These are phyloP conservation scores for Eucalyptus sp. DNA, from an alignment of 345 rosid genomes.

Conservation along the genomic window DNA sequence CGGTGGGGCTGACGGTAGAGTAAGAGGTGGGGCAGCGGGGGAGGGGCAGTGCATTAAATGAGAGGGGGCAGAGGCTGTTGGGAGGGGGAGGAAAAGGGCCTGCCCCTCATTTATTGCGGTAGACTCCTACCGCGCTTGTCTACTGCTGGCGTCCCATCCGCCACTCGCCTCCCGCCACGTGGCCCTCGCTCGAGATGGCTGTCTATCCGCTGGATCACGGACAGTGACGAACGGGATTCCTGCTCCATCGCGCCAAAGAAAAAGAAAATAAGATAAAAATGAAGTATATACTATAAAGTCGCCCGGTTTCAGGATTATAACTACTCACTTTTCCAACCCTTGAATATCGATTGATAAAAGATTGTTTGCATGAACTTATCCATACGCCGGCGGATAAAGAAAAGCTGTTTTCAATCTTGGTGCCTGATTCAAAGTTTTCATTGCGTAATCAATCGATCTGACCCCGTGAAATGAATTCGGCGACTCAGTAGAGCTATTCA, in stretches of 20 bases:
- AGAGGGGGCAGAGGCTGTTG: background rate
- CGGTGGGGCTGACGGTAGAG: accelerated
- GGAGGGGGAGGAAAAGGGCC: background rate
- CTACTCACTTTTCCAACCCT: background rate
- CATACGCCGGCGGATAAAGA: background rate
- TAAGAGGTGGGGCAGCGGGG: background rate
- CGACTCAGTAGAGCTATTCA: accelerated
- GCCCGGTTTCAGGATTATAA: background rate
- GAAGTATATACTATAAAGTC: background rate
- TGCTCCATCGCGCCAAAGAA: background rate
- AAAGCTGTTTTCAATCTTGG: background rate
- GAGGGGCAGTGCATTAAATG: background rate
- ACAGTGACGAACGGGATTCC: background rate
- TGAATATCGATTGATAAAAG: background rate
- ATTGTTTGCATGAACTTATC: background rate
- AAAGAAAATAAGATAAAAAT: background rate
- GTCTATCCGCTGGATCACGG: background rate
- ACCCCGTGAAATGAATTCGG: background rate
- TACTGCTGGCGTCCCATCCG: background rate
- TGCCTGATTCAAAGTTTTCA: background rate
- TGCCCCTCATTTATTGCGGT: background rate
- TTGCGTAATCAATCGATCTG: no score
- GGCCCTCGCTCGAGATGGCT: background rate
- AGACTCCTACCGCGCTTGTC: background rate
- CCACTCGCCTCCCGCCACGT: background rate